phyloP scores from a whole-genome alignment of 495 filamentous ascomycete genomes.

The Xylaria intraflava region DNA sequence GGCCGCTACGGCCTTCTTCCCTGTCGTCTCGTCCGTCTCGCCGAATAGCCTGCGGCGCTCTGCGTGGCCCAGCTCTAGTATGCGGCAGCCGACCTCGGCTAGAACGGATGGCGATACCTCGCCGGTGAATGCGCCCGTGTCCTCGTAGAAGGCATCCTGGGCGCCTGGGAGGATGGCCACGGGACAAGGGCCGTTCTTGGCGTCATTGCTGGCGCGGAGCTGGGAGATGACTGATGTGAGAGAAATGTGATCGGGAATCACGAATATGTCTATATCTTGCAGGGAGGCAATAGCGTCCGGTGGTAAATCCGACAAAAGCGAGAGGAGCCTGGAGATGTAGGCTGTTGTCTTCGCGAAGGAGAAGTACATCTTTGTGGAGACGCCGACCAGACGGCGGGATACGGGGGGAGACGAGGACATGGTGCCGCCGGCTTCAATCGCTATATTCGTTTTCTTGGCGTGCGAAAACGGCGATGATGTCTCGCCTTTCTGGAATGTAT shows the following conservation, averaged over 20 bases:
- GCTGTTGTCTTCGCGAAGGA: conserved; percentile 53
- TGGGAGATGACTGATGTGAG: conserved; percentile 52
- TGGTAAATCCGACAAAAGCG: conserved; percentile 33
- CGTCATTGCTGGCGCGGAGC: conserved; percentile 52
- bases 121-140: conserved; percentile 66
- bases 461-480: too few species aligned
- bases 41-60: conserved; percentile 63
- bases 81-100: conserved; percentile 53
- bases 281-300: conserved; percentile 26
- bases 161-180: conserved; percentile 59
- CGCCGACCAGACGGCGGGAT: conserved; percentile 63
- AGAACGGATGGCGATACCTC: conserved; percentile 65
- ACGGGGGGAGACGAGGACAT: conserved; percentile 24
- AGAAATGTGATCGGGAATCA: conserved; percentile 71
- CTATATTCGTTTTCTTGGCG: too few species aligned
- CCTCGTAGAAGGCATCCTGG: conserved; percentile 64
- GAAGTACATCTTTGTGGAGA: conserved; percentile 84
- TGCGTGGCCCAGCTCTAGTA: conserved; percentile 76
- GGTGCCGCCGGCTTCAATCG: too few species aligned
- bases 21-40: conserved; percentile 60
- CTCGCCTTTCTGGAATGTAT: too few species aligned
- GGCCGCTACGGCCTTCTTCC: conserved; percentile 60
- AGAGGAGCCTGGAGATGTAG: conserved; percentile 55
- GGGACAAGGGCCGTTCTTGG: conserved; percentile 50
- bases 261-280: conserved; percentile 47